Evolutionary conservation across 2,329 filamentous ascomycete genomes (phyloP).

Genomic region (Epichloe uncinata): DNA sequence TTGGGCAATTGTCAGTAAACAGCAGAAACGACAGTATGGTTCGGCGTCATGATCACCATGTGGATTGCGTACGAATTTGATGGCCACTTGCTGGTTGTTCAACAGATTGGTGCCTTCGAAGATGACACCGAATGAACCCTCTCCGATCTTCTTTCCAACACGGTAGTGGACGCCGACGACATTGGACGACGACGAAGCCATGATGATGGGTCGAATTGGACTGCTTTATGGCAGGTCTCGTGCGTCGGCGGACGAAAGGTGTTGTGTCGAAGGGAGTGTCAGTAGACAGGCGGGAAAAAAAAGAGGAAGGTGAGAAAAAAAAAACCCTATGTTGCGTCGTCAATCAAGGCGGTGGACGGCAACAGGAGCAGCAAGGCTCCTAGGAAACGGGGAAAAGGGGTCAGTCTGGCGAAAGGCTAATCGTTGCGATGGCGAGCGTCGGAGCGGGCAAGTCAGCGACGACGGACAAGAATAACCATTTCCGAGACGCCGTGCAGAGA

Average conservation of each 20-base stretch:
- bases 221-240: conserved; percentile 4
- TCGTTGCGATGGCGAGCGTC: neutral
- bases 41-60: neutral
- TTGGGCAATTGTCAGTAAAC: conserved; percentile 5
- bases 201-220: conserved; percentile 25
- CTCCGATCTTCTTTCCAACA: conserved; percentile 98
- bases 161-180: conserved; percentile 98
- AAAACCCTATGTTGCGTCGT: conserved; percentile 4
- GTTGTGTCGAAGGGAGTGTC: neutral
- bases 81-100: conserved; percentile 98
- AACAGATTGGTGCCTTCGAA: conserved; percentile 97
- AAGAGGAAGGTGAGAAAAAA: neutral
- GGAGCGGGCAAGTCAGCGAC: conserved; percentile 8
- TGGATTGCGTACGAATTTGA: conserved; percentile 75
- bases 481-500: conserved; percentile 3
- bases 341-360: conserved; percentile 5
- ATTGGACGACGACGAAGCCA: conserved; percentile 86
- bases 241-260: conserved; percentile 3
- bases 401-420: conserved; percentile 5
- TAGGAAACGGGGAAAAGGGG: conserved; percentile 6
- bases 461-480: conserved; percentile 11
- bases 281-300: neutral
- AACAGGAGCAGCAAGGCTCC: conserved; percentile 6
- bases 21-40: neutral
- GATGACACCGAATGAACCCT: conserved; percentile 96